Evolutionary conservation across 2,329 filamentous ascomycete species (phyloP), one percentile per base, ranked within the genome.

Genomic region (Lachnellula subtilissima): DNA sequence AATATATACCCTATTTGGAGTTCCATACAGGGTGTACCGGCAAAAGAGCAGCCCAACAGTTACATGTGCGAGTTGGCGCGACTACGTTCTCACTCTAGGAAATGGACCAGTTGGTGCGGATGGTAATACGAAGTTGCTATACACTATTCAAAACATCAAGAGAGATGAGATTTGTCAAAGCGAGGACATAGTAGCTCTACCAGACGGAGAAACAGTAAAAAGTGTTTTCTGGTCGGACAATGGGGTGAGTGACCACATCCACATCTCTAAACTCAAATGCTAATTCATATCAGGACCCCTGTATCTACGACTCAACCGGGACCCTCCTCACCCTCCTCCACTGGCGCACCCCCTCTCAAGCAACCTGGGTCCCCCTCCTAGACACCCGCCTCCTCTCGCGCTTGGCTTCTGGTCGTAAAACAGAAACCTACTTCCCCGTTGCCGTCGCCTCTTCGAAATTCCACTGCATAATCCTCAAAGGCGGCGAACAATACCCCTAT

Each of bases 381-480:
- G 93, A 99, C 73, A 99, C 95, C 0, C 90, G 82, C 56, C 83
- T 88, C 39, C 79, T 99, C 11, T 81, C 89, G 1, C 91, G 94
- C 59, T 81, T 97, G 3, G 88, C 89, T 0, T 86, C 84, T 2
- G 94, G 94, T 25, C 86, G 87, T 56, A 97, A 96, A 72, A 82
- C 88, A 61, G 94, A 99, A 73, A 83, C 80, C 0, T 99, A 99
- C 76, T 99, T 92, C 82, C 94, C 94, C 1, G 90, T 99, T 35
- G 94, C 94, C 0, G 92, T 97, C 1, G 91, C 93, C 2, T 85
- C 92, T 65, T 82, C 88, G 67, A 93, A 88, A 68, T 99, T 99
- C 73, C 93, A 97, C 78, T 99, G 95, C 75, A 97, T 99, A 74
- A 97, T 99, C 66, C 85, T 99, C 69, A 99, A 99, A 75, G 94